Percentiles rank a stretch among this genome's conserved stretches.
Evolutionary conservation across 495 filamentous ascomycete species (phyloP).

Genomic region (Tuber indicum): DNA sequence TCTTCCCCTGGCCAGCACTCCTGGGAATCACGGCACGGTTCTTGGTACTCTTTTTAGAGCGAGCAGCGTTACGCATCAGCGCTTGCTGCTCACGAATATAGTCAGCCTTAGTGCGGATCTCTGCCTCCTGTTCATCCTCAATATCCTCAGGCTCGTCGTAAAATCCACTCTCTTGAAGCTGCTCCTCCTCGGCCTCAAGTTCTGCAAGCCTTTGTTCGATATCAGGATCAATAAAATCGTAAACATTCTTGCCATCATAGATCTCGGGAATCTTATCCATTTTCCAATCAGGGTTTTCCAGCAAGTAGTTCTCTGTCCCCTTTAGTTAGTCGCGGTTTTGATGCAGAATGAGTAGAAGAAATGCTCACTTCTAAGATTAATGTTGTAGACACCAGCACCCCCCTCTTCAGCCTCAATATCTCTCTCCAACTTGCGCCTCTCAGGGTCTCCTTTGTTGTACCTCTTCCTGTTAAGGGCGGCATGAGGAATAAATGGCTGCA

Average conservation of each 20-base stretch:
- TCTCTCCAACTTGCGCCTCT: constrained; percentile 67
- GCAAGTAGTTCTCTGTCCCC: constrained; percentile 58
- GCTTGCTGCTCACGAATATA: constrained; percentile 87
- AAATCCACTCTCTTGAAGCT: constrained; percentile 75
- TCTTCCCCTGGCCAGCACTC: constrained; percentile 61
- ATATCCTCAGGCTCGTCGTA: constrained; percentile 61
- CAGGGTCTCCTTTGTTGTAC: constrained; percentile 81
- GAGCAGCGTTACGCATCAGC: constrained; percentile 82
- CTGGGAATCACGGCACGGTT: constrained; percentile 89
- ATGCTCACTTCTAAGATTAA: constrained; percentile 61
- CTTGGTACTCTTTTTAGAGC: constrained; percentile 89
- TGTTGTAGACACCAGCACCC: constrained; percentile 89
- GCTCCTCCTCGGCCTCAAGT: constrained; percentile 90
- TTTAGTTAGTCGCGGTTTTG: background rate
- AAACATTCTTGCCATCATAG: constrained; percentile 89
- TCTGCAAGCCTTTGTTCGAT: constrained; percentile 86
- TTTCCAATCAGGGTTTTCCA: constrained; percentile 85
- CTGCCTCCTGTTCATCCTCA: constrained; percentile 77
- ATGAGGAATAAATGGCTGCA: constrained; percentile 84
- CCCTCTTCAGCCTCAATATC: constrained; percentile 91
- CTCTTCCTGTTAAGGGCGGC: constrained; percentile 71
- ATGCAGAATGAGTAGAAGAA: background rate
- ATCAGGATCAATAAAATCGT: constrained; percentile 93
- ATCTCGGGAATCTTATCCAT: constrained; percentile 91
- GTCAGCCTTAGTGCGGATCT: constrained; percentile 83